Base-by-base conservation (phyloP, 768 basidiomycete genomes). In the Cubamyces lactineus region DNA sequence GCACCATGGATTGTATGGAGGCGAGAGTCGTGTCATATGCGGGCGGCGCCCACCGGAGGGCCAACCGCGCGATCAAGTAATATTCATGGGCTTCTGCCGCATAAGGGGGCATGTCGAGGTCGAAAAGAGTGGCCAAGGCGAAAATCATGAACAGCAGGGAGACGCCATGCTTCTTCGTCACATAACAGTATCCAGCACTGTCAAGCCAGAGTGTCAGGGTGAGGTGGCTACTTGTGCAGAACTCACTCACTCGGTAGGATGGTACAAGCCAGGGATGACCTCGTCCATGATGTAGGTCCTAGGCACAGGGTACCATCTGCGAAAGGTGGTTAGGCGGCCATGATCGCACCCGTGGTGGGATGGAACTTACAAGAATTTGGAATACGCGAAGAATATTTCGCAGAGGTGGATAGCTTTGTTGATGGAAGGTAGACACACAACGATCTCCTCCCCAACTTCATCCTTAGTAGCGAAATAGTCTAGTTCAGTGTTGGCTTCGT, bases 121-220 rank as follows among this genome's bases (percentile, higher is more conserved):
- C 86, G 66, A 89, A 86, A 17, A 89, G 77, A 0, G 80, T 74
- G 0, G 82, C 89, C 21, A 92, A 78, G 5, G 88, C 83, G 63
- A 93, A 85, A 7, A 91, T 72, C 49, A 82, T 80, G 68, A 86
- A 88, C 16, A 92, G 78, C 28, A 91, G 77, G 0, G 88, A 78
- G 11, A 90, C 74, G 0, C 81, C 73, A 58, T 89, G 85, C 19
- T 81, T 75, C 24, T 71, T 74, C 15, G 76, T 69, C 51, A 79
- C 67, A 8, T 69, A 67, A 30, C 67, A 68, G 21, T 60, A 66
- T 28, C 79, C 38, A 4, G 6, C 34, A 12, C 62, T 62, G 17
- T 12, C 13, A 15, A 7, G 8, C 5, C n/a, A n/a, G n/a, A n/a
- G n/a, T n/a, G n/a, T n/a, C n/a, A n/a, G n/a, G n/a, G n/a, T n/a